Base-by-base conservation (phyloP, 371 early-diverging fungal genomes). In the Catenaria anguillulae region DNA sequence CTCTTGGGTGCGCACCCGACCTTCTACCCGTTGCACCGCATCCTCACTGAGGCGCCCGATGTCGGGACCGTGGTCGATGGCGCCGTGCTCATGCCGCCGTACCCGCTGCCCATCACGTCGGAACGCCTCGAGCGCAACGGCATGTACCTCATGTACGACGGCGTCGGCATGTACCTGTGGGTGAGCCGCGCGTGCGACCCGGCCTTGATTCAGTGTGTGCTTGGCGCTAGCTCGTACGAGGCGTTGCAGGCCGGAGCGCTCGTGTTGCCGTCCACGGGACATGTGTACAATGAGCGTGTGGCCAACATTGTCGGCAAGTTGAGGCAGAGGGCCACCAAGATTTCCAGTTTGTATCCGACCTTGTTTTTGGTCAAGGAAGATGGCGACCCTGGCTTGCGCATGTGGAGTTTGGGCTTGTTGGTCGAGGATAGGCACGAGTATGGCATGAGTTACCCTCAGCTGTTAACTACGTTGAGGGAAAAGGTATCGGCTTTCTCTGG, bases 391-490 rank as follows among this genome's bases (percentile, higher is more conserved):
- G 75, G 75, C 17, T 67, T 92, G 63, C 77, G 90, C 24, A 74
- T 87, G 69, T 79, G 83, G 88, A 89, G 94, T 77, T 62, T 89
- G 70, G 81, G 85, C 42, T 86, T 89, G 64, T 70, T 97, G 67
- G 77, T 93, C 48, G 93, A 94, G 74, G 97, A 95, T 69, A 83
- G 92, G 61, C 85, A 84, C n/a, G 87, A 90, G 42, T 79, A 66
- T 37, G 68, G 68, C 6, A 70, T 84, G 75, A 86, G 88, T 63
- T 95, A 94, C 70, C 83, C 88, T 63, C 92, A 93, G 71, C 93
- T 78, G 66, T 64, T 84, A 45, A 65, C 63, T 37, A 71, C 72
- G 61, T 36, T 84, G 45, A 71, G 80, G 58, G 85, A 84, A 55
- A 70, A 75, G 67, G 67, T 84, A 35, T 26, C 52, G 52, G 26